A percentile compares a stretch with the other conserved stretches of the same genome.
Evolutionary conservation across 1,139 yeast genomes (phyloP).

Genomic region (Magnusiomyces clavatus): DNA sequence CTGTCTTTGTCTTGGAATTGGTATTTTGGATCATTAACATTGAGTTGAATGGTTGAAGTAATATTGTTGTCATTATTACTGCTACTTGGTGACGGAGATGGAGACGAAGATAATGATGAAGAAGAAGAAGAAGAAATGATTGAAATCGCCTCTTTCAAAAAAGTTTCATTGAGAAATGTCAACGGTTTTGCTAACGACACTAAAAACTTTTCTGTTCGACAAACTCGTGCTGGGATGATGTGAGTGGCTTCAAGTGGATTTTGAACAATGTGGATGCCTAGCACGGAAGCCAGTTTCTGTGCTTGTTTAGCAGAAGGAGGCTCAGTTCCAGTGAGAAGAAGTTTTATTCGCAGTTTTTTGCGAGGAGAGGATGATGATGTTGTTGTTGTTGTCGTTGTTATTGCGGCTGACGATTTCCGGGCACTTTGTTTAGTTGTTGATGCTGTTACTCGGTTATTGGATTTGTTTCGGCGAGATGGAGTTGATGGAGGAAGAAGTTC

Average conservation of each 20-base stretch:
- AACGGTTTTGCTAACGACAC: conserved; percentile 37
- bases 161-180: conserved; percentile 32
- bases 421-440: neutral
- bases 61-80: neutral
- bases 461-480: neutral
- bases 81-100: conserved; percentile 3
- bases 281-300: too few species aligned
- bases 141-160: conserved; percentile 25
- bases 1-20: neutral
- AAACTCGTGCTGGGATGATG: conserved; percentile 61
- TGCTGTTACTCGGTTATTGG: neutral
- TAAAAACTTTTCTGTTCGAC: conserved; percentile 82
- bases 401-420: too few species aligned
- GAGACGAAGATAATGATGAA: neutral
- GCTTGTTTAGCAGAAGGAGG: neutral
- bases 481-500: neutral
- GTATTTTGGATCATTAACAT: conserved; percentile 26
- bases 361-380: neutral
- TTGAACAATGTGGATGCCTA: conserved; percentile 28
- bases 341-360: neutral
- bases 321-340: neutral
- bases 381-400: too few species aligned
- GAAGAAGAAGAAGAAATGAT: neutral
- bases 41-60: conserved; percentile 16
- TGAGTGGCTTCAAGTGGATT: conserved; percentile 29